Percentiles rank a stretch among this genome's conserved stretches.
Evolutionary conservation across 2,329 filamentous ascomycete genomes (phyloP).

Genomic region (Neonectria sp.): DNA sequence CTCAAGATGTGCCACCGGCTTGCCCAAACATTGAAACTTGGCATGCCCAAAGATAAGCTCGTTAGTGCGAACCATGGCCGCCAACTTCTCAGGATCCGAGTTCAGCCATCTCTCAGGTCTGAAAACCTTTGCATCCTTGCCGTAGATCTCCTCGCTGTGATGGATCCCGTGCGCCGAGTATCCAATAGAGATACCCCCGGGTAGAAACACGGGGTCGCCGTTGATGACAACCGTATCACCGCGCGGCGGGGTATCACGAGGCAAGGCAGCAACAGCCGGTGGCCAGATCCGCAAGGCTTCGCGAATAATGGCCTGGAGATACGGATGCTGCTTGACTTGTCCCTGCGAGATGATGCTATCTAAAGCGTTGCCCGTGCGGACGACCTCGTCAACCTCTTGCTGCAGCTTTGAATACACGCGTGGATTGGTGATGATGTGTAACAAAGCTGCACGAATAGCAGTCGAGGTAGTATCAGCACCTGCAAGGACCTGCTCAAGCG

Average conservation of each 20-base stretch:
- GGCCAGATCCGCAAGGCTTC: slow-evolving; percentile 65
- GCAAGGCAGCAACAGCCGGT: slow-evolving; percentile 56
- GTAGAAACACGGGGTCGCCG: slow-evolving; percentile 57
- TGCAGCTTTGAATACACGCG: slow-evolving; percentile 62
- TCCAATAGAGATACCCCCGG: slow-evolving; percentile 50
- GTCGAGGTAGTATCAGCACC: slow-evolving; percentile 57
- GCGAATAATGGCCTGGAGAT: slow-evolving; percentile 65
- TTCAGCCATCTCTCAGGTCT: slow-evolving; percentile 58
- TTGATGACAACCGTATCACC: slow-evolving; percentile 51
- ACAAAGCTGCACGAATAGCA: slow-evolving; percentile 61
- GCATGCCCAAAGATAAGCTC: slow-evolving; percentile 58
- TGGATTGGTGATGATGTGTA: slow-evolving; percentile 67
- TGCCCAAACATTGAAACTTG: slow-evolving; percentile 56
- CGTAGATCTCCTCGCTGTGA: slow-evolving; percentile 51
- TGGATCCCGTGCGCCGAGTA: slow-evolving; percentile 52
- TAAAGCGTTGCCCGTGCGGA: slow-evolving; percentile 54
- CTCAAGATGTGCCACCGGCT: slow-evolving; percentile 56
- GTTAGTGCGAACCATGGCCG: slow-evolving; percentile 51
- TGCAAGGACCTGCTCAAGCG: slow-evolving; percentile 53
- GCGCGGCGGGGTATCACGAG: slow-evolving; percentile 49
- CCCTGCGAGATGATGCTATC: slow-evolving; percentile 45
- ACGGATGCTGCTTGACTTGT: slow-evolving; percentile 59
- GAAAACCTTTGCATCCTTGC: slow-evolving; percentile 52
- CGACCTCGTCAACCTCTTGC: slow-evolving; percentile 63
- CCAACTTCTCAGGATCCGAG: slow-evolving; percentile 45